Base-by-base conservation (phyloP, 2,329 filamentous ascomycete genomes). In the Xylaria sp. region DNA sequence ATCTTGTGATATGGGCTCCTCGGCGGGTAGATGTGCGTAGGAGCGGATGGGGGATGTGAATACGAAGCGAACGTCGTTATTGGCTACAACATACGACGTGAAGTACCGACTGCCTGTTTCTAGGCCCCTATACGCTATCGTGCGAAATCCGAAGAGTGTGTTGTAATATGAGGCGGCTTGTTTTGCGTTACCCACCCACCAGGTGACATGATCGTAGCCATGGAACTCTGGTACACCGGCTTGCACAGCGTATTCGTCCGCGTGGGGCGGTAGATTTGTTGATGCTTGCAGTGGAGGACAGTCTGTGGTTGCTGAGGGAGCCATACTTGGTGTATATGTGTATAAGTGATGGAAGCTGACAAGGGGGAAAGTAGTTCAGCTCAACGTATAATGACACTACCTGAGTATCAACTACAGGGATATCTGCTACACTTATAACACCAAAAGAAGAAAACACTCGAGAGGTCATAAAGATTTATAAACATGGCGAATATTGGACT, bases 131-230 rank as follows among this genome's bases (percentile, higher is more conserved):
- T 97, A 96, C 65, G 94, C 94, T 60, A 97, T 78, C 19, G 86
- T 87, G 72, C 86, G 82, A 81, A 97, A 97, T 59, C 92, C 94
- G 82, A 97, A 93, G 69, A 93, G 90, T 11, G 87, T 89, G 69
- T 90, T 89, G 80, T 97, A 97, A 80, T 92, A 97, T 14, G 90
- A 86, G 40, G 94, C 94, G 2, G 93, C 92, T 82, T 97, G 94
- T 80, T 97, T 97, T 71, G 94, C 94, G 75, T 98, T 98, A 75
- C 94, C 93, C 31, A 97, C 94, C 82, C 92, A 97, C 94, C 94
- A 97, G 70, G 92, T 94, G 60, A 97, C 87, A 78, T 97, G 92
- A 79, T 97, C 92, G 77, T 97, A 97, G 74, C 92, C 93, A 64
- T 87, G 86, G 80, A 96, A 94, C 74, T 83, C 84, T 71, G 77